Conservation (phyloP, 306 rosid genomes). For the Malus fusca region DNA sequence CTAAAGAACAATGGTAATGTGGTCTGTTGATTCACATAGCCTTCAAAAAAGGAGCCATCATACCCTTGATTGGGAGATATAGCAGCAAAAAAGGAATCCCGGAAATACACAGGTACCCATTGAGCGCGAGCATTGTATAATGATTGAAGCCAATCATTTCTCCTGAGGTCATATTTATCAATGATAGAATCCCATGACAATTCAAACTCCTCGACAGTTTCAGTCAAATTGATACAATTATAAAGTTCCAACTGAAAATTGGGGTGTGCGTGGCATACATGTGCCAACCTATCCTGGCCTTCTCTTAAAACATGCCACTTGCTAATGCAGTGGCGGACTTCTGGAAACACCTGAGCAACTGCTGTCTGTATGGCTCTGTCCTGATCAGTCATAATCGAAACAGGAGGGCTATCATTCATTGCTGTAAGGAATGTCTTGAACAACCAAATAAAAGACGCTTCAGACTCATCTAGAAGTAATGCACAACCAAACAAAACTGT, state of each 20-base stretch:
- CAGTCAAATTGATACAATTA: slow-evolving; percentile 84
- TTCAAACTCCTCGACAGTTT: slow-evolving; percentile 87
- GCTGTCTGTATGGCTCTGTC: slow-evolving; percentile 69
- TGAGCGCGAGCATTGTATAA: slow-evolving; percentile 67
- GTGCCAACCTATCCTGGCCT: slow-evolving; percentile 82
- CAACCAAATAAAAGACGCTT: slow-evolving; percentile 80
- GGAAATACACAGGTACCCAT: slow-evolving; percentile 87
- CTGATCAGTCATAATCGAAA: slow-evolving; percentile 73
- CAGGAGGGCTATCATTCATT: slow-evolving; percentile 71
- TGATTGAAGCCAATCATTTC: slow-evolving; percentile 78
- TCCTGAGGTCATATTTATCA: slow-evolving; percentile 67
- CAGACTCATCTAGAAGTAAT: slow-evolving; percentile 80
- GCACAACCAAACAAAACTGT: slow-evolving; percentile 84
- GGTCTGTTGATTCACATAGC: slow-evolving; percentile 74
- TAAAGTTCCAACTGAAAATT: slow-evolving; percentile 71
- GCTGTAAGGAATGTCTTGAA: slow-evolving; percentile 79
- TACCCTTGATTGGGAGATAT: slow-evolving; percentile 64
- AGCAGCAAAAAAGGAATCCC: slow-evolving; percentile 70
- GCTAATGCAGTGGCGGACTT: slow-evolving; percentile 75
- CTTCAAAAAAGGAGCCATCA: slow-evolving; percentile 71
- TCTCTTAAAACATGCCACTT: slow-evolving; percentile 89
- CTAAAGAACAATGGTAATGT: slow-evolving; percentile 84
- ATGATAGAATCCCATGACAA: slow-evolving; percentile 71
- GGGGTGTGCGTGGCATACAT: slow-evolving; percentile 66
- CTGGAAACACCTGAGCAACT: slow-evolving; percentile 77